These are phyloP conservation scores for Penicillium dipodomyicola DNA, from an alignment of 495 filamentous ascomycete species.

Conservation along the genomic window DNA sequence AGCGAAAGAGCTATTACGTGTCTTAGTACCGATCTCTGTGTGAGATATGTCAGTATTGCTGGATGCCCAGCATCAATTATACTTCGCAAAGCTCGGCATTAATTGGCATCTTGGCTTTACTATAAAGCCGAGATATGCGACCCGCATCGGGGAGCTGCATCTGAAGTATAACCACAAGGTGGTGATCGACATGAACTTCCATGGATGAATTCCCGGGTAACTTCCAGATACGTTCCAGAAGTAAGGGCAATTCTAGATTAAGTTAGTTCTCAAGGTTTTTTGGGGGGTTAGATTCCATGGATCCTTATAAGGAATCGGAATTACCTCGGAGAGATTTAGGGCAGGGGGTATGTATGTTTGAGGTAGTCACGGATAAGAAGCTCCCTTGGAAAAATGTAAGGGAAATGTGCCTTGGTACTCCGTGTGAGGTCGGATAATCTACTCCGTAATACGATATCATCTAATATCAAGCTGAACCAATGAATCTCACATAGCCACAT, in stretches of 20 bases:
- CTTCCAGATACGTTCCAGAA: background rate
- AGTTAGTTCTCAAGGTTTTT: too few species aligned
- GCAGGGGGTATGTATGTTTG: too few species aligned
- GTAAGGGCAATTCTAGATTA: background rate
- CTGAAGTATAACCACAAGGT: background rate
- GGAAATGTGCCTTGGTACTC: too few species aligned
- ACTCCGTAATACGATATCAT: background rate
- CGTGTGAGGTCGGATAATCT: background rate
- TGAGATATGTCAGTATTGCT: background rate
- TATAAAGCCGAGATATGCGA: background rate
- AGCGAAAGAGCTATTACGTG: background rate
- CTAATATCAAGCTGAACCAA: background rate
- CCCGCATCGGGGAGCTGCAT: background rate
- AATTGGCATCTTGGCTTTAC: background rate
- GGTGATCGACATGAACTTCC: slow-evolving; percentile 2
- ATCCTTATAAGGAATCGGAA: too few species aligned
- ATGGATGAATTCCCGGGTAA: background rate
- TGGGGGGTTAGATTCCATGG: too few species aligned
- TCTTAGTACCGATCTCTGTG: background rate
- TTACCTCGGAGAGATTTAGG: too few species aligned
- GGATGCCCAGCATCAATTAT: background rate
- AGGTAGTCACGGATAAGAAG: too few species aligned
- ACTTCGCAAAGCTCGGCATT: background rate
- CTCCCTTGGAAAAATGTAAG: too few species aligned
- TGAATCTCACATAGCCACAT: slow-evolving; percentile 22